Percentiles rank a stretch among this genome's conserved stretches.
Conservation (phyloP, 495 filamentous ascomycete genomes). For the Antarctomyces pellizariae region DNA sequence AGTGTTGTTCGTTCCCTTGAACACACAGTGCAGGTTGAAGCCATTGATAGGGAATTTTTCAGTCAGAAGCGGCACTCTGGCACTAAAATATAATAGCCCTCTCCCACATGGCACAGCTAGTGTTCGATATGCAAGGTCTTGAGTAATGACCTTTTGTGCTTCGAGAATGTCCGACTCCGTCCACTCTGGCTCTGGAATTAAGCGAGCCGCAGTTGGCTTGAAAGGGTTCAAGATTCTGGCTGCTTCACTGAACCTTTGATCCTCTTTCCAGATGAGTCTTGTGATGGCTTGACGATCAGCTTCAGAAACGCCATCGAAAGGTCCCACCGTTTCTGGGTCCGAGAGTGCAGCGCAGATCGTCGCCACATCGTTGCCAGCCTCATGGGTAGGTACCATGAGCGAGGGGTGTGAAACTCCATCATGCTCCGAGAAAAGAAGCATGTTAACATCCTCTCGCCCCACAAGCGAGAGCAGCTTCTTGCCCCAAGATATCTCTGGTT, state of each 20-base stretch:
- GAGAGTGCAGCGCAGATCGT: slow-evolving; percentile 37
- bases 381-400: slow-evolving; percentile 27
- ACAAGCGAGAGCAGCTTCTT: slow-evolving; percentile 47
- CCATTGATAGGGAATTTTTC: slow-evolving; percentile 71
- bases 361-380: slow-evolving; percentile 50
- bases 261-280: slow-evolving; percentile 68
- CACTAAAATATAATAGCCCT: slow-evolving; percentile 62
- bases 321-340: slow-evolving; percentile 31
- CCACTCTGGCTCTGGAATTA: slow-evolving; percentile 53
- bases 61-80: slow-evolving; percentile 63
- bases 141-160: slow-evolving; percentile 72
- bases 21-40: slow-evolving; percentile 69
- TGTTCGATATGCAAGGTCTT: slow-evolving; percentile 64
- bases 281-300: slow-evolving; percentile 63
- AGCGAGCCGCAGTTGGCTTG: slow-evolving; percentile 50
- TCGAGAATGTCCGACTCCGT: slow-evolving; percentile 73
- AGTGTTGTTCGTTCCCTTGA: slow-evolving; percentile 76
- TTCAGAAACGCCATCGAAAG: slow-evolving; percentile 44
- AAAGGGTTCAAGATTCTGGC: slow-evolving; percentile 52
- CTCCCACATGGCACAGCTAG: slow-evolving; percentile 69
- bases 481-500: slow-evolving; percentile 58
- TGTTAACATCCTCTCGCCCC: slow-evolving; percentile 56
- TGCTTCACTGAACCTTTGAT: slow-evolving; percentile 68
- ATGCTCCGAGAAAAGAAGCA: slow-evolving; percentile 30
- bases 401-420: slow-evolving; percentile 14